Evolutionary conservation across 352 stramenopile genomes (phyloP), one percentile per base, ranked within the genome.

Genomic region (Pythium rhizo-oryzae): DNA sequence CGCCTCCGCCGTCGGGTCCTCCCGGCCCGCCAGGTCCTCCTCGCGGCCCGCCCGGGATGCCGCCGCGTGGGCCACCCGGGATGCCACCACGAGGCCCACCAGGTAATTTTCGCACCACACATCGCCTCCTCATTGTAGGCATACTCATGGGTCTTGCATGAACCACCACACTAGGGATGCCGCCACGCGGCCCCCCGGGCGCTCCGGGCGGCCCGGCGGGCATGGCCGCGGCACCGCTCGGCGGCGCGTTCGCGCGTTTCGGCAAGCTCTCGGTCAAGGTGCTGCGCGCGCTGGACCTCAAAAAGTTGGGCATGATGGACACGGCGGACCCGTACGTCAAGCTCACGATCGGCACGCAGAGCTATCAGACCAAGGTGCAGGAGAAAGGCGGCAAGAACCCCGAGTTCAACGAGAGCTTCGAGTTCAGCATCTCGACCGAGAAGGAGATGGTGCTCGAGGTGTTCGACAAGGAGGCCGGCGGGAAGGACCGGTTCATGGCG

Each of bases 341-440:
- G 70, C 74, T 98, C 47, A 97, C 91, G 28, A 82, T 98, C 24
- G 96, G 94, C 23, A 84, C 86, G 21, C 90, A 94, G 50, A 83
- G 65, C 25, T 86, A 87, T 28, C 86, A 94, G 65, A 92, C 82
- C 30, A 89, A 89, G 67, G 79, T 92, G 16, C 89, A 98, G 54
- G 83, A 90, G 67, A 94, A 97, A 68, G 92, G 93, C 41, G 92
- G 95, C 44, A 98, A 97, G 72, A 97, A 96, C 28, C 94, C 94
- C 15, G 87, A 98, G 66, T 98, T 96, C 84, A 97, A 98, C 44
- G 90, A 98, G 71, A 89, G 79, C 54, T 98, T 98, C 76, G 90
- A 97, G 53, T 99, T 98, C 71, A 96, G 95, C 61, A 98, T 99
- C 49, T 95, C 86, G 18, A 98, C 91, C 39, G 93, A 99, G 72